Evolutionary conservation across 805 yeast species (phyloP).

Genomic region (Debaryomyces prosopidis): DNA sequence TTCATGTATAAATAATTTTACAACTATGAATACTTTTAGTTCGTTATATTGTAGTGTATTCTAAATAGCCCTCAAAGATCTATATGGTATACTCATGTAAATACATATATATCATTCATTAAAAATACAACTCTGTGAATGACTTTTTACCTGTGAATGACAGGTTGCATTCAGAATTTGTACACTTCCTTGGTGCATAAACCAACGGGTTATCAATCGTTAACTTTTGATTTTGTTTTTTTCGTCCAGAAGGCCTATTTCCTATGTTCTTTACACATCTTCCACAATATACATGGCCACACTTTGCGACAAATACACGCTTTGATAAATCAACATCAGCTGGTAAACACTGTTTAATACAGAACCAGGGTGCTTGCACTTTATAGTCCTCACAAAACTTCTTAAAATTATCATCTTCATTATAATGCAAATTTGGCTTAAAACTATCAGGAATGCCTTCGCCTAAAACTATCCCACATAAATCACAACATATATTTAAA

Average conservation of each 20-base stretch:
- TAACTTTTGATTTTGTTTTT: conserved; percentile 15
- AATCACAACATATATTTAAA: conserved; percentile 43
- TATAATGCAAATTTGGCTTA: conserved; percentile 31
- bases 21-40: too few relatives aligned
- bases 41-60: too few relatives aligned
- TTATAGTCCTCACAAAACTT: conserved; percentile 23
- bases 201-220: conserved; percentile 35
- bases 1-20: neutral
- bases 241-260: conserved; percentile 33
- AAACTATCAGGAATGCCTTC: conserved; percentile 65
- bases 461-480: conserved; percentile 76
- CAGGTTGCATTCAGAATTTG: conserved; percentile 50
- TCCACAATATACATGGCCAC: conserved; percentile 90
- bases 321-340: conserved; percentile 62
- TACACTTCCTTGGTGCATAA: conserved; percentile 60
- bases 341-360: conserved; percentile 47
- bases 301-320: conserved; percentile 62
- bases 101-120: neutral
- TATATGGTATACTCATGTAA: too few relatives aligned
- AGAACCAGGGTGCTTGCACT: conserved; percentile 69
- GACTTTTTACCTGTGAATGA: conserved; percentile 44
- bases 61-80: too few relatives aligned
- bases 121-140: conserved; percentile 54
- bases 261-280: conserved; percentile 73
- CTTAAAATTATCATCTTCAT: conserved; percentile 27